Evolutionary conservation across 805 yeast genomes (phyloP), one percentile per base, ranked within the genome.

Genomic region (Candida qinlingensis): DNA sequence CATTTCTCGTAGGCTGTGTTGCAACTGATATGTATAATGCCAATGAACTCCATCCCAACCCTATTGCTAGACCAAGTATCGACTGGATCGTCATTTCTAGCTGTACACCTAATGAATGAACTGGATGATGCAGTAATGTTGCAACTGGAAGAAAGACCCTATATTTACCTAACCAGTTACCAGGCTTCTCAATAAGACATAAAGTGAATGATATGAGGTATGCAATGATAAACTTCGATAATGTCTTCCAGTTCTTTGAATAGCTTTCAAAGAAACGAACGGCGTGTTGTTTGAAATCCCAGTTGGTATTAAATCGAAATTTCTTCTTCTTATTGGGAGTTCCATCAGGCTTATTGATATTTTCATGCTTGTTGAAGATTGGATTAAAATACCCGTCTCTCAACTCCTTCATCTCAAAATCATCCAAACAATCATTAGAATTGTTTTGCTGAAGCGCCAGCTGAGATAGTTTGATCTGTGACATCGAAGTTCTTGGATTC

Each of bases 361-460:
- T 31, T 5, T 47, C 42, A 31, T 66, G 66, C 28, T 67, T 67
- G 6, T 66, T 59, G 49, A 65, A 76, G 1, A 67, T 61, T 1
- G 80, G 72, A 54, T 76, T 79, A 50, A 76, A 76, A 55, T 70
- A 75, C 8, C 79, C 79, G 44, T 72, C 72, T 54, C 80, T 63
- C 28, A 72, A 54, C 53, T 76, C 81, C 46, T 72, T 74, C n/a
- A 74, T 45, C 1, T 61, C 68, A 34, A 72, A 52, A n/a, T 64
- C 56, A 25, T 68, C 66, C 49, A 69, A 57, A 5, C 58, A 53
- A 7, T 60, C 57, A 2, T 58, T 58, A 6, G 44, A 31, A 1
- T 38, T 34, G 6, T 37, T 35, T 8, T 54, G 51, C 2, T 42
- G 40, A 27, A 39, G 13, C 3, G 62, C 58, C 26, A 69, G 54